Conservation (phyloP, 768 basidiomycete genomes). For the Lactarius deliciosus region DNA sequence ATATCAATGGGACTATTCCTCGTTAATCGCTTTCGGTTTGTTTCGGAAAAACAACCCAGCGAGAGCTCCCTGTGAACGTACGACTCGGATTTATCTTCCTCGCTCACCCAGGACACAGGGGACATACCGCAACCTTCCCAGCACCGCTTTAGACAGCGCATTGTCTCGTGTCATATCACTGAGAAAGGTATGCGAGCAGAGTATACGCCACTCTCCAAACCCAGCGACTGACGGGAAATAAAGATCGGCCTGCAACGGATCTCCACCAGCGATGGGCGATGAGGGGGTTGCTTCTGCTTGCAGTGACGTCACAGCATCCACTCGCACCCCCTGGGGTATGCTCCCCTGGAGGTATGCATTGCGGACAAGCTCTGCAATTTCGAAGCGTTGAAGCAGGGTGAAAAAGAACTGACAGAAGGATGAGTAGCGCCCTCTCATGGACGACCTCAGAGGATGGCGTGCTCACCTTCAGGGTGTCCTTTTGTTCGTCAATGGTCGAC, state of each 20-base stretch:
- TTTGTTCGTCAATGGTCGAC: conserved; percentile 8
- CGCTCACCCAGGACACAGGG: background rate
- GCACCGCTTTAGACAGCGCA: background rate
- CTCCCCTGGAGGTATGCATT: conserved; percentile 14
- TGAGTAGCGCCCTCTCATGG: background rate
- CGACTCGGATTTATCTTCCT: background rate
- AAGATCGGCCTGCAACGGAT: conserved; percentile 17
- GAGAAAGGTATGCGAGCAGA: conserved; percentile 3
- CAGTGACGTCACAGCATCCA: no score
- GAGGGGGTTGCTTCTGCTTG: background rate
- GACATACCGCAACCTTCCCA: conserved; percentile 17
- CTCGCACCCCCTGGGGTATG: background rate
- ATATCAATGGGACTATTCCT: conserved; percentile 25
- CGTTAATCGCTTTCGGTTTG: conserved; percentile 22
- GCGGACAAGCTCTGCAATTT: background rate
- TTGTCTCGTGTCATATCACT: conserved; percentile 5
- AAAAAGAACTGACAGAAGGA: background rate
- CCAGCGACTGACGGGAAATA: conserved; percentile 12
- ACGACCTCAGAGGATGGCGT: background rate
- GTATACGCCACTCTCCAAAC: conserved; percentile 20
- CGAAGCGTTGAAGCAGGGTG: background rate
- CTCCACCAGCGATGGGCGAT: background rate
- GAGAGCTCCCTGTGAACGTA: conserved; percentile 21
- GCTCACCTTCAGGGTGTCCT: conserved; percentile 9
- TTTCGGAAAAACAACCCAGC: conserved; percentile 20